Base-by-base conservation (phyloP, 2,329 filamentous ascomycete genomes). In the Aspergillus latus region DNA sequence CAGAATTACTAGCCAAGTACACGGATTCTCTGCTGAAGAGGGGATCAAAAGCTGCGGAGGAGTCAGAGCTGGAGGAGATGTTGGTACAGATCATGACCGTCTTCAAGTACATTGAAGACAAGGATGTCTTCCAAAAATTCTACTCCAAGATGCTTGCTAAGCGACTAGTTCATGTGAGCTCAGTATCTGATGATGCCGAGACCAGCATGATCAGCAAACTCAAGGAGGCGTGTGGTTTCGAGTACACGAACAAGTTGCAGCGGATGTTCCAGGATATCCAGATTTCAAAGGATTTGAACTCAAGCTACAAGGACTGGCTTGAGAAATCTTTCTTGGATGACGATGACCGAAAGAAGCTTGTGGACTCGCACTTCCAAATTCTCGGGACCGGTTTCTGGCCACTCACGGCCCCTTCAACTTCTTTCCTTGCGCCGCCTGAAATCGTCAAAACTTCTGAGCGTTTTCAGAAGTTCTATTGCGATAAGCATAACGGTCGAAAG, bases 231-330 rank as follows among this genome's bases (percentile, higher is more conserved):
- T 97, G 94, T 70, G 94, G 94, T 67, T 99, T 97, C 66, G 94
- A 99, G 74, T 99, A 99, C 77, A 99, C 94, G 65, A 99, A 97
- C 82, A 97, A 97, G 79, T 84, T 99, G 45, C 93, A 97, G 78
- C 91, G 95, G 70, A 99, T 99, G 94, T 99, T 97, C 84, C 93
- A 97, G 74, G 94, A 99, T 71, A 97, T 99, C 81, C 94, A 99
- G 74, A 96, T 96, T 49, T 97, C 93, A 62, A 97, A 97, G 77
- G 94, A 99, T 76, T 83, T 99, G 46, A 99, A 99, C 74, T 84
- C 84, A 47, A 87, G 88, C 30, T 99, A 95, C 80, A 88, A 90
- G 68, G 90, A 92, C 36, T 89, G 84, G 73, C 87, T 92, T 66
- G 78, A 83, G 9, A 82, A 83, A 65, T 80, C 49, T n/a, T 52